Base-by-base conservation (phyloP, 2,329 filamentous ascomycete species). In the Stagonosporopsis vannaccii region DNA sequence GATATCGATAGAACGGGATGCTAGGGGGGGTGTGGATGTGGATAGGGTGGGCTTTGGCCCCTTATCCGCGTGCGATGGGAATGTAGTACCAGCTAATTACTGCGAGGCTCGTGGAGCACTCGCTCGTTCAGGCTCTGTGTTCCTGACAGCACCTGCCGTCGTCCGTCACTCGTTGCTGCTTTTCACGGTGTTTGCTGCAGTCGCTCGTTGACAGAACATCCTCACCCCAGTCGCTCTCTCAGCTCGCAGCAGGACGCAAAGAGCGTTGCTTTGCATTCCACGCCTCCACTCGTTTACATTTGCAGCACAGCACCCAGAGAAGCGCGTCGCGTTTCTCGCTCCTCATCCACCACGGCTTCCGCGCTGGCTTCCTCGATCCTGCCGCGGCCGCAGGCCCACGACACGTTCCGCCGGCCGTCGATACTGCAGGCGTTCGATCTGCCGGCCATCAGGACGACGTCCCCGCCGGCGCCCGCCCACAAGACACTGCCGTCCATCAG, bases 361-460 rank as follows among this genome's bases (percentile, higher is more conserved):
- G 82, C 83, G 71, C 82, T 86, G 76, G 83, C 83, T 77, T 81
- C 82, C 70, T 77, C 75, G 30, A 75, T 85, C 71, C 78, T 85
- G 56, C 85, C 84, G 70, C 79, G 82, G 82, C 82, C 84, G 63
- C 81, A 84, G 79, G 81, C 83, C 80, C 80, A 84, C 74, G 84
- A 82, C 55, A 71, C 74, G 68, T 74, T 78, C 70, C 72, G 76
- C 66, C 75, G 80, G 62, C 77, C 79, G 32, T 82, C 82, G 62
- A 77, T 81, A 62, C 79, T 83, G 56, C 77, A 80, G 63, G 73
- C 68, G 45, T 78, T 79, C 47, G 77, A 82, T 63, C 75, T 82
- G 68, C 74, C 79, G 28, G 71, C 78, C 15, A 77, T 81, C 69
- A 81, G 75, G 32, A 79, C 75, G 72, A 73, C 79, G 35, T 76